Conservation (phyloP, 495 filamentous ascomycete genomes). For the Cladorrhinum samala region DNA sequence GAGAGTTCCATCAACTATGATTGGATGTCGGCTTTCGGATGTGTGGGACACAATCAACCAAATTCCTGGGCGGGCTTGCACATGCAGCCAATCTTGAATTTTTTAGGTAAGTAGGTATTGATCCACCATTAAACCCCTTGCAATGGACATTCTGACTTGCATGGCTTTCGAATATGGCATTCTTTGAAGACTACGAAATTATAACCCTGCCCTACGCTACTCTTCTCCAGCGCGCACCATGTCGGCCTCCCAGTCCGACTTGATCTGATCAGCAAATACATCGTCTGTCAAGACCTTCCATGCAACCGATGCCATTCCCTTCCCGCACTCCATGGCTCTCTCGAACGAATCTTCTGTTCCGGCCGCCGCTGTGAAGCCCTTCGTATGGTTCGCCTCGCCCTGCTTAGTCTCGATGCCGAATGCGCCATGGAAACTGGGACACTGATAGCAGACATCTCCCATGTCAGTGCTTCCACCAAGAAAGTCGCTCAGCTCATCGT, state of each 20-base stretch:
- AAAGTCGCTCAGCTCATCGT: conserved; percentile 36
- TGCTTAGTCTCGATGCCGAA: conserved; percentile 47
- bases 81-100: too few relatives aligned
- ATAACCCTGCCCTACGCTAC: not conserved
- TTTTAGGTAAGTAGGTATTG: too few relatives aligned
- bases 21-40: too few relatives aligned
- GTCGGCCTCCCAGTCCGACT: conserved; percentile 35
- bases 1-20: too few relatives aligned
- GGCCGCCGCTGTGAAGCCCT: conserved; percentile 47
- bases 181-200: not conserved
- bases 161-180: not conserved
- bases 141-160: not conserved
- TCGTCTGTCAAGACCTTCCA: conserved; percentile 45
- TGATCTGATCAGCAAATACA: conserved; percentile 35
- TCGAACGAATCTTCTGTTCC: conserved; percentile 43
- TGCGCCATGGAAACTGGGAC: conserved; percentile 53
- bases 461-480: conserved; percentile 38
- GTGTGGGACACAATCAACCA: not conserved
- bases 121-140: too few relatives aligned
- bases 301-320: conserved; percentile 52
- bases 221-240: conserved; percentile 24
- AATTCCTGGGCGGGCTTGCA: too few relatives aligned
- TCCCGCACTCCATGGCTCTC: conserved; percentile 43
- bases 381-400: conserved; percentile 47
- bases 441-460: conserved; percentile 53